A percentile compares a stretch with the other conserved stretches of the same genome.
Evolutionary conservation across 768 basidiomycete species (phyloP).

Genomic region (Dacryopinax primogenitus): DNA sequence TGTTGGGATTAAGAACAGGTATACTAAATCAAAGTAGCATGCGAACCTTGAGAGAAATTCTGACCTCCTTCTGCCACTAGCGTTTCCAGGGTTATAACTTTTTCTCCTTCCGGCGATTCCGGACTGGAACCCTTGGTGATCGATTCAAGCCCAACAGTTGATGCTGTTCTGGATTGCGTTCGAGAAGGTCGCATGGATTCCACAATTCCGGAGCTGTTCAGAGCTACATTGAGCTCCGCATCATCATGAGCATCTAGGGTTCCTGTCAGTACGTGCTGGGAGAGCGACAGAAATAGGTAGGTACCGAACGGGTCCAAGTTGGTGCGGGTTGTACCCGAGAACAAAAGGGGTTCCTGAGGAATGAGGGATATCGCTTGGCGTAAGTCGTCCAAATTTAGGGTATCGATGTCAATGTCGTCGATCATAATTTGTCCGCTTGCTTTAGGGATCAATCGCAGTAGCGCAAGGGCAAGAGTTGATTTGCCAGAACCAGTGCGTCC

Average conservation of each 20-base stretch:
- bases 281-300: background rate
- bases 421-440: background rate
- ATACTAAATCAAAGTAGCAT: background rate
- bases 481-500: conserved; percentile 9
- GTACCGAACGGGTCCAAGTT: background rate
- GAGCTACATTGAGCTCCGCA: background rate
- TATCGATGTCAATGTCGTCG: background rate
- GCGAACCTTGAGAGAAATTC: background rate
- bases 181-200: conserved; percentile 6
- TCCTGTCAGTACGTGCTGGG: background rate
- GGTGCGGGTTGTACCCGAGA: conserved; percentile 1
- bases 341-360: background rate
- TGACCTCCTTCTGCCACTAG: background rate
- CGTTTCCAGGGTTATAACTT: background rate
- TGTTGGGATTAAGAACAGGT: background rate
- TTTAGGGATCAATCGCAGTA: background rate
- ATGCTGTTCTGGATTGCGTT: background rate
- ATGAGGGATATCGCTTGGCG: background rate
- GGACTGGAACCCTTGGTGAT: background rate
- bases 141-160: background rate
- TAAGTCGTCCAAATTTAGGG: background rate
- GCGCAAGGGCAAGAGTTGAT: conserved; percentile 4
- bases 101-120: background rate
- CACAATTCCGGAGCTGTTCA: conserved; percentile 3
- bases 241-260: background rate